A percentile compares a stretch with the other conserved stretches of the same genome.
These are phyloP conservation scores for Entoloma clypeatum DNA, from an alignment of 1,284 basidiomycete species.

Conservation along the genomic window DNA sequence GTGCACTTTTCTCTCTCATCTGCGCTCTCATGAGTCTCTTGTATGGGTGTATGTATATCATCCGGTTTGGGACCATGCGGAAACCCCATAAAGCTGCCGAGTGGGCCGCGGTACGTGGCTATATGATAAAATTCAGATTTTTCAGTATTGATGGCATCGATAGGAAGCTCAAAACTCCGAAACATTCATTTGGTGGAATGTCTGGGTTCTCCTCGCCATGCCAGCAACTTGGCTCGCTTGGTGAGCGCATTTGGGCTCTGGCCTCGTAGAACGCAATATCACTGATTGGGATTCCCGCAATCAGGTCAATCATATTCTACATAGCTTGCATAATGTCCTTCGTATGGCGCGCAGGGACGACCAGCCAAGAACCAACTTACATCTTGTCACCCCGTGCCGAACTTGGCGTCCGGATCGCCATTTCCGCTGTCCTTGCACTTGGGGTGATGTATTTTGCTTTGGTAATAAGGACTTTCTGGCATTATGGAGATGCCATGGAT, in stretches of 20 bases:
- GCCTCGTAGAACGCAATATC: not conserved
- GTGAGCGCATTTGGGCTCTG: conserved; percentile 17
- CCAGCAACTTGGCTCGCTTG: conserved; percentile 32
- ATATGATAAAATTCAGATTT: not conserved
- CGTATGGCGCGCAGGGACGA: conserved; percentile 57
- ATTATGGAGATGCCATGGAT: conserved; percentile 40
- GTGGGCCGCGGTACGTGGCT: conserved; percentile 56
- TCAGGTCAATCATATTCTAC: conserved; percentile 65
- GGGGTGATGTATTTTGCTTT: conserved; percentile 49
- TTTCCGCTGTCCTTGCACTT: conserved; percentile 48
- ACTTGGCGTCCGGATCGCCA: conserved; percentile 41
- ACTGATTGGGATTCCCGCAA: not conserved
- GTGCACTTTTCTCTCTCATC: conserved; percentile 58
- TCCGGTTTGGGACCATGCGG: conserved; percentile 68
- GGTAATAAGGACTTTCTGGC: conserved; percentile 52
- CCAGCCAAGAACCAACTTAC: conserved; percentile 25
- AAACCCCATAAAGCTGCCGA: conserved; percentile 62
- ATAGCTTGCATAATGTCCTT: conserved; percentile 60
- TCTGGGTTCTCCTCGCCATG: conserved; percentile 68
- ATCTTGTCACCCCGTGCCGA: conserved; percentile 17
- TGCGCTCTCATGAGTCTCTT: conserved; percentile 63
- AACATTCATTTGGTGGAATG: conserved; percentile 62
- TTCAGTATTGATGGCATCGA: conserved; percentile 37
- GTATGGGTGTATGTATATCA: conserved; percentile 68
- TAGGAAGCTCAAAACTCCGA: conserved; percentile 55